phyloP scores from a whole-genome alignment of 139 green algal species.

The Nannochloris sp. region DNA sequence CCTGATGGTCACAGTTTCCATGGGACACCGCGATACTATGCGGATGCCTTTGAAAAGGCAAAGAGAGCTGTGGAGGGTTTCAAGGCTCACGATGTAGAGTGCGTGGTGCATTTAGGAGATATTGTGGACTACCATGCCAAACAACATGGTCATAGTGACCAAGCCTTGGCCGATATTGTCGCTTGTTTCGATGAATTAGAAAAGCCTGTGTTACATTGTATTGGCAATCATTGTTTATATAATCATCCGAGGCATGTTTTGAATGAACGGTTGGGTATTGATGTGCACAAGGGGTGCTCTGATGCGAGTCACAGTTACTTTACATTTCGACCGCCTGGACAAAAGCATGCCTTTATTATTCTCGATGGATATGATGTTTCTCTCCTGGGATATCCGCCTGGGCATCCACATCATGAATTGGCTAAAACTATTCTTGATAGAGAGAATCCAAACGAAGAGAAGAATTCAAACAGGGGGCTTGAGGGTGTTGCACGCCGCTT shows the following conservation, averaged over 20 bases:
- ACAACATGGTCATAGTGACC: slow-evolving; percentile 5
- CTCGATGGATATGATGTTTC: slow-evolving; percentile 71
- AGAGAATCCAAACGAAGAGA: slow-evolving; percentile 63
- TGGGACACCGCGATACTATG: slow-evolving; percentile 63
- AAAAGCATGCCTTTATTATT: slow-evolving; percentile 55
- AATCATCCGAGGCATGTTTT: slow-evolving; percentile 45
- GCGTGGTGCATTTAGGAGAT: slow-evolving; percentile 55
- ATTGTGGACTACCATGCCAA: slow-evolving; percentile 33
- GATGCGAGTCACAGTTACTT: slow-evolving; percentile 45
- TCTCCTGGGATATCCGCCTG: slow-evolving; percentile 37
- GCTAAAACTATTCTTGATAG: slow-evolving; percentile 35
- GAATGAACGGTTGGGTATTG: slow-evolving; percentile 18
- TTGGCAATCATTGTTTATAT: slow-evolving; percentile 72
- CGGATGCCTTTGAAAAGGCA: slow-evolving; percentile 33
- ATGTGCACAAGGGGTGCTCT: not conserved
- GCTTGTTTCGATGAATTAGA: slow-evolving; percentile 32
- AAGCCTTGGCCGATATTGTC: slow-evolving; percentile 35
- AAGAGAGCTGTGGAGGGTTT: slow-evolving; percentile 25
- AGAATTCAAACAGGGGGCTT: slow-evolving; percentile 52
- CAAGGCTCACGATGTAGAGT: slow-evolving; percentile 17
- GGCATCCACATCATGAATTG: slow-evolving; percentile 42
- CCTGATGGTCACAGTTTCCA: slow-evolving; percentile 57
- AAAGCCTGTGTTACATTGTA: slow-evolving; percentile 42
- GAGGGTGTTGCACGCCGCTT: slow-evolving; percentile 50
- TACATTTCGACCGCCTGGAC: slow-evolving; percentile 20